Evolutionary conservation across 176 grass and related monocot species (phyloP).

Genomic region (Ensete glaucum): DNA sequence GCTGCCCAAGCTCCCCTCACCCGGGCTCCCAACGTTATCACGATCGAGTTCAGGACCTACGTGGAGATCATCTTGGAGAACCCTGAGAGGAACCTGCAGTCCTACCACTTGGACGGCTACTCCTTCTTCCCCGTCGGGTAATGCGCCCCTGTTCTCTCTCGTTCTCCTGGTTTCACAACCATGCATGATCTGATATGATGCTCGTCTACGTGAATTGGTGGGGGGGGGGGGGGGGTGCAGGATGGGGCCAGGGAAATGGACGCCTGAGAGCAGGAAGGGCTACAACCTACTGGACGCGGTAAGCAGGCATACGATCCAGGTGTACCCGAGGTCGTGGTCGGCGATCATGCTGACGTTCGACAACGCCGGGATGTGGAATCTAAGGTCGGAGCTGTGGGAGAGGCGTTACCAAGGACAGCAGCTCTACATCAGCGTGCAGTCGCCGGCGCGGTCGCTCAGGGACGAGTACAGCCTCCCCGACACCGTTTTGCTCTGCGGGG

Average conservation of each 20-base stretch:
- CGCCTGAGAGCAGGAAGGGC: background rate
- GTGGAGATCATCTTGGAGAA: background rate
- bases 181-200: background rate
- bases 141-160: too few species aligned
- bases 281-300: background rate
- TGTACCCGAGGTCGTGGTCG: constrained; percentile 1
- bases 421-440: background rate
- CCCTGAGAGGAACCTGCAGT: background rate
- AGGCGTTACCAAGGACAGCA: background rate
- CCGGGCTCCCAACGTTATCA: background rate
- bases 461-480: background rate
- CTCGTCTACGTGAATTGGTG: too few species aligned
- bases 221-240: background rate
- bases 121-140: background rate
- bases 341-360: background rate
- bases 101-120: background rate
- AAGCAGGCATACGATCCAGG: constrained; percentile 1
- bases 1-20: background rate
- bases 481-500: background rate
- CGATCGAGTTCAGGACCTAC: background rate
- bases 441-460: background rate
- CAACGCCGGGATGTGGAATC: background rate
- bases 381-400: background rate
- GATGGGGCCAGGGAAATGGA: background rate
- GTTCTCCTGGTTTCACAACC: too few species aligned